phyloP scores from a whole-genome alignment of 441 rosid species.

The Melastoma candidum region DNA sequence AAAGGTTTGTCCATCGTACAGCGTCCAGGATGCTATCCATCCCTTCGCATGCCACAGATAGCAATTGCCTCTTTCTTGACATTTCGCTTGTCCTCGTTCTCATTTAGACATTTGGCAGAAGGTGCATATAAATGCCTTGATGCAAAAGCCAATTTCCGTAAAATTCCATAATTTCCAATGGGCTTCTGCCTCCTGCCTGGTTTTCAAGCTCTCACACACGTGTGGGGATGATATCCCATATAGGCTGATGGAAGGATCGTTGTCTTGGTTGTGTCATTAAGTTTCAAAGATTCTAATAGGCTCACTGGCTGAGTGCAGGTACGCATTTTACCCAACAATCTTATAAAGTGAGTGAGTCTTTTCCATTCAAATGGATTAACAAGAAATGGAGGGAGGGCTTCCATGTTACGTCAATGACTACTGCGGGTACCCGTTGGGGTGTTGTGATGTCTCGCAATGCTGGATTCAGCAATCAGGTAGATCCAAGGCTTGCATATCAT shows the following conservation, averaged over 20 bases:
- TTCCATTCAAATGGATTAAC: conserved; percentile 99
- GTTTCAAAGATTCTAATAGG: conserved; percentile 3
- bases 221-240: background rate
- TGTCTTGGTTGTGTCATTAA: background rate
- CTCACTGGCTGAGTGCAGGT: conserved; percentile 33
- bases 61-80: too few species aligned
- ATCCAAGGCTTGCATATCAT: conserved; percentile 1
- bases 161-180: too few species aligned
- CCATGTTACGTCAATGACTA: conserved; percentile 97
- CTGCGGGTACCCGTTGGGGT: conserved; percentile 98
- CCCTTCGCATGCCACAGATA: too few species aligned
- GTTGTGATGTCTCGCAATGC: conserved; percentile 99
- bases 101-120: too few species aligned
- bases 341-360: conserved; percentile 93
- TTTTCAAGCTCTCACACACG: too few species aligned
- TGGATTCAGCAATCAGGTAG: conserved; percentile 95
- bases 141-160: too few species aligned
- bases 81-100: too few species aligned
- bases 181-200: too few species aligned
- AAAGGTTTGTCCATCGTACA: conserved; percentile 47
- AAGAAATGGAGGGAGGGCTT: conserved; percentile 99
- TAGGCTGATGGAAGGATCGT: background rate
- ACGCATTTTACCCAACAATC: conserved; percentile 96
- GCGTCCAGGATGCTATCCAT: background rate
- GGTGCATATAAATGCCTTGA: too few species aligned